phyloP scores from a whole-genome alignment of 768 basidiomycete genomes.

The Tulasnella sp. region DNA sequence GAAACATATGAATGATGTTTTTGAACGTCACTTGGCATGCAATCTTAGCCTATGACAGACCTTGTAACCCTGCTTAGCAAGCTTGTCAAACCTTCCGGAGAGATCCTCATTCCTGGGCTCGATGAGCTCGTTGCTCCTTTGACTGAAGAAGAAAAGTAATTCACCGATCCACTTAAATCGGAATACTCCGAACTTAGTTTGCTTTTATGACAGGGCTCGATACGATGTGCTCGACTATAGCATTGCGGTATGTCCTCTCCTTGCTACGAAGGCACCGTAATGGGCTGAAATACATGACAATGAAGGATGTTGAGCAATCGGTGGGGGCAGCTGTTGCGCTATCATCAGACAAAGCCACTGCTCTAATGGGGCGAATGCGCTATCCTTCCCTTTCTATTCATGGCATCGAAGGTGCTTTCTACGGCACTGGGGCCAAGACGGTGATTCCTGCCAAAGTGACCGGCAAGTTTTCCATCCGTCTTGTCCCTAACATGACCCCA shows the following conservation, averaged over 20 bases:
- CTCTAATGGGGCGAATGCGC: constrained; percentile 91
- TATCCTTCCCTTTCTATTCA: constrained; percentile 79
- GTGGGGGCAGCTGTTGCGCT: constrained; percentile 66
- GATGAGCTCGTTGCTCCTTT: constrained; percentile 70
- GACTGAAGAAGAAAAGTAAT: constrained; percentile 54
- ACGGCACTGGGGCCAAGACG: constrained; percentile 68
- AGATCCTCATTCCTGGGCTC: constrained; percentile 79
- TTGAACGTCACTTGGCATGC: too few relatives aligned
- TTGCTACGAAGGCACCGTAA: neutral
- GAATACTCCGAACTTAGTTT: neutral
- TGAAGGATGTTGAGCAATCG: constrained; percentile 54
- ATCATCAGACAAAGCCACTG: constrained; percentile 57
- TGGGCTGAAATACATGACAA: constrained; percentile 12
- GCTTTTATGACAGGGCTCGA: constrained; percentile 36
- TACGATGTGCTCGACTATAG: constrained; percentile 64
- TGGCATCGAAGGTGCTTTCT: constrained; percentile 94
- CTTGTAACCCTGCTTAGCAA: constrained; percentile 71
- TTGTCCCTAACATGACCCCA: constrained; percentile 68
- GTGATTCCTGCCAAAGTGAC: constrained; percentile 80
- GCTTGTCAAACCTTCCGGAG: constrained; percentile 65
- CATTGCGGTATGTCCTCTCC: constrained; percentile 17
- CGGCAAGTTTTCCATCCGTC: constrained; percentile 93
- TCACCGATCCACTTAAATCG: neutral
- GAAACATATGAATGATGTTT: too few relatives aligned
- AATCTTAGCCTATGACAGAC: constrained; percentile 74